Evolutionary conservation across 1,284 basidiomycete species (phyloP).

Genomic region (Melampsora americana): DNA sequence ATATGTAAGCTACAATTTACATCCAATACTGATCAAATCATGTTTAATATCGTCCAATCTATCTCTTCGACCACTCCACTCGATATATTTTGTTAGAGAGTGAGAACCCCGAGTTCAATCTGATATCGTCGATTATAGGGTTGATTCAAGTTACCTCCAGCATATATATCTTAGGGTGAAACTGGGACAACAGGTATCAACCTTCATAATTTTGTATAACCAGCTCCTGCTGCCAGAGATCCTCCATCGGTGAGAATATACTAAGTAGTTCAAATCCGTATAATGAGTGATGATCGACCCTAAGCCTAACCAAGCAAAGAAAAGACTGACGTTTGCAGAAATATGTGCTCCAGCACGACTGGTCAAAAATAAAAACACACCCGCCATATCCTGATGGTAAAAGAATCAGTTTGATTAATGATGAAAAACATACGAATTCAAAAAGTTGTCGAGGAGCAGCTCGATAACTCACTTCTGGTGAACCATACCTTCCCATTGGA

Average conservation of each 20-base stretch:
- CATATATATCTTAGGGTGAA: no score
- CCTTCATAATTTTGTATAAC: slow-evolving; percentile 27
- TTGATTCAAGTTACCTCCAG: no score
- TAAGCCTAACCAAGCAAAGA: neutral
- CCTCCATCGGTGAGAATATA: slow-evolving; percentile 42
- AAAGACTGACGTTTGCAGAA: slow-evolving; percentile 28
- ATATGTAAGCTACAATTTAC: no score
- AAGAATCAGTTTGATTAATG: neutral
- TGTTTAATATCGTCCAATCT: no score
- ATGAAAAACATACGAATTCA: neutral
- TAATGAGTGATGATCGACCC: neutral
- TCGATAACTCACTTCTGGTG: slow-evolving; percentile 25
- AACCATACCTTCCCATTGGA: slow-evolving; percentile 42
- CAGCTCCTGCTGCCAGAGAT: slow-evolving; percentile 16
- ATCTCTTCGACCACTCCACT: no score
- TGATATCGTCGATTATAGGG: no score
- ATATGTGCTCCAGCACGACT: slow-evolving; percentile 41
- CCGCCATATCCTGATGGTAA: slow-evolving; percentile 34
- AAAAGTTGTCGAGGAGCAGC: neutral
- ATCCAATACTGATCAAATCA: no score
- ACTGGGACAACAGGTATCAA: no score
- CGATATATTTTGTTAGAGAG: no score
- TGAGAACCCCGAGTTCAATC: no score
- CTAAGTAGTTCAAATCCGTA: neutral
- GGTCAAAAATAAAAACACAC: slow-evolving; percentile 34